Conservation (phyloP, 208 protist species). For the Trypanosoma scelopori region DNA sequence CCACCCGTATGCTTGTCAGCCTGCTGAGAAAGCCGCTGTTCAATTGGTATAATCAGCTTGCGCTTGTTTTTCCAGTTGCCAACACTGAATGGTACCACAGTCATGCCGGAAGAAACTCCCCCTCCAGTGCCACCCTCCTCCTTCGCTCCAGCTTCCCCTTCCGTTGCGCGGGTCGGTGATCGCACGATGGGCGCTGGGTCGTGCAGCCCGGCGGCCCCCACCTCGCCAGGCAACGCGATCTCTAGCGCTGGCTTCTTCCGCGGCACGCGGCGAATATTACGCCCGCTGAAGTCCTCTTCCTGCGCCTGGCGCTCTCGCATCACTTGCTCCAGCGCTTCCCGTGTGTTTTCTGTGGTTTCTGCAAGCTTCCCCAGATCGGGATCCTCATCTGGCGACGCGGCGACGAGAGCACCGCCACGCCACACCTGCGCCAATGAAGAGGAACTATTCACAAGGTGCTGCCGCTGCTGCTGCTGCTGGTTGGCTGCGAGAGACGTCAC, state of each 20-base stretch:
- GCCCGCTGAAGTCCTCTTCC: conserved; percentile 40
- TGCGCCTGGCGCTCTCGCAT: conserved; percentile 24
- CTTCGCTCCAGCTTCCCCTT: conserved; percentile 9
- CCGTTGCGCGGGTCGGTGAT: conserved; percentile 60
- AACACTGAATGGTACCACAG: conserved; percentile 63
- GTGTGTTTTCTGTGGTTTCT: conserved; percentile 40
- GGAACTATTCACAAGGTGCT: too few species aligned
- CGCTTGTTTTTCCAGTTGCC: conserved; percentile 84
- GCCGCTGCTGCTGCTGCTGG: too few species aligned
- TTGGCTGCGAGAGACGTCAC: background rate
- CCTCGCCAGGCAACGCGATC: conserved; percentile 18
- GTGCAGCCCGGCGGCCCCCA: conserved; percentile 5
- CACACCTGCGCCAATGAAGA: background rate
- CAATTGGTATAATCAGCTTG: conserved; percentile 75
- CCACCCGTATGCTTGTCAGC: conserved; percentile 27
- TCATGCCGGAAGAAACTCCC: conserved; percentile 7
- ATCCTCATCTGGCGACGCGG: background rate
- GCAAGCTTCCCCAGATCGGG: conserved; percentile 18
- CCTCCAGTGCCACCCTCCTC: conserved; percentile 4
- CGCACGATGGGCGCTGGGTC: conserved; percentile 66
- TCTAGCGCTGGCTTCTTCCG: conserved; percentile 27
- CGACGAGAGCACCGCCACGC: background rate
- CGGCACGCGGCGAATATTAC: conserved; percentile 3
- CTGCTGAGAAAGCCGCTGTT: conserved; percentile 69
- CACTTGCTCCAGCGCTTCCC: conserved; percentile 31